Conservation (phyloP, 106 monocot genomes). For the Apostasia ramifera region DNA sequence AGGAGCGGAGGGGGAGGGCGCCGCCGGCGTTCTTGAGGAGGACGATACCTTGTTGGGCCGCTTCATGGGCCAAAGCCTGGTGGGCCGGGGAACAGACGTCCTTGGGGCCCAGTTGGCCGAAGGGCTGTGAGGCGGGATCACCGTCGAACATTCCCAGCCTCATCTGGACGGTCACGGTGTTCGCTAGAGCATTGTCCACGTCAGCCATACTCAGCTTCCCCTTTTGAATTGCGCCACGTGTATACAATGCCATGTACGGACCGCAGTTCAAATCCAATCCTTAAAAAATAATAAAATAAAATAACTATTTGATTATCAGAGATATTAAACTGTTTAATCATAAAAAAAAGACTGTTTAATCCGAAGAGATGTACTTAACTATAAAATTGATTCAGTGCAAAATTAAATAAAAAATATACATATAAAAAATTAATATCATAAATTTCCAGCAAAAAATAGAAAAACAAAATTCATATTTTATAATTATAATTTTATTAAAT, state of each 20-base stretch:
- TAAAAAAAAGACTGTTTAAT: too few species aligned
- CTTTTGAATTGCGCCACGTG: constrained; percentile 31
- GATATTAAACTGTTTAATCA: too few species aligned
- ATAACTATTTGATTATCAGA: neutral
- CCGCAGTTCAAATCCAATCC: constrained; percentile 79
- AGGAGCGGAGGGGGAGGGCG: constrained; percentile 31
- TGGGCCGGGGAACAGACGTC: constrained; percentile 58
- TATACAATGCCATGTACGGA: constrained; percentile 46
- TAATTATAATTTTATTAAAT: too few species aligned
- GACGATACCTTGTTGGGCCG: constrained; percentile 65
- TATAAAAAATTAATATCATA: too few species aligned
- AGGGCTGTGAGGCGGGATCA: constrained; percentile 26
- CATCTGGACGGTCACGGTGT: constrained; percentile 21
- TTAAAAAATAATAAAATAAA: neutral
- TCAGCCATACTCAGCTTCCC: constrained; percentile 26
- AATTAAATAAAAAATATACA: too few species aligned
- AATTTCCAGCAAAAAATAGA: too few species aligned
- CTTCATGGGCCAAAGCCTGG: constrained; percentile 52
- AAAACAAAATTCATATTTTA: too few species aligned
- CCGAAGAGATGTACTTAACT: too few species aligned
- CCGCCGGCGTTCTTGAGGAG: constrained; percentile 42
- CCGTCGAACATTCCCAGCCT: constrained; percentile 58
- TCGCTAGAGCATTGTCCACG: constrained; percentile 27
- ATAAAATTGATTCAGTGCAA: too few species aligned
- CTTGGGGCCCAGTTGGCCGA: constrained; percentile 39